A percentile compares a stretch with the other conserved stretches of the same genome.
Conservation (phyloP, 2,329 filamentous ascomycete genomes). For the Alternaria novae-zelandiae region DNA sequence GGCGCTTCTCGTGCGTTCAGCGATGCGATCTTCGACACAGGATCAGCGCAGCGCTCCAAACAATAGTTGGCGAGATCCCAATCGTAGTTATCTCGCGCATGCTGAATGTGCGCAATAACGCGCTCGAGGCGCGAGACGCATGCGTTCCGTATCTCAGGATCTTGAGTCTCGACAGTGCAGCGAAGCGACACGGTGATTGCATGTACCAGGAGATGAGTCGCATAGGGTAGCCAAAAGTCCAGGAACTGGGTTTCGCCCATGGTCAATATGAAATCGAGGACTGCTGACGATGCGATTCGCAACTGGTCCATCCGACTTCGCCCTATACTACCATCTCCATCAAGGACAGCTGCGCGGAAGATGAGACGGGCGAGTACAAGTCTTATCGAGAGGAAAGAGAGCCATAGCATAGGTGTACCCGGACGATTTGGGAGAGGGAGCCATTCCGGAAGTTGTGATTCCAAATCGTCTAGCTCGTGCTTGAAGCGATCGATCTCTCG, state of each 20-base stretch:
- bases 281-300: slow-evolving; percentile 57
- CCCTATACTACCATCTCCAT: slow-evolving; percentile 28
- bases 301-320: slow-evolving; percentile 52
- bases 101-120: slow-evolving; percentile 56
- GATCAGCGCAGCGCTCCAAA: slow-evolving; percentile 52
- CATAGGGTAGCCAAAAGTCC: slow-evolving; percentile 60
- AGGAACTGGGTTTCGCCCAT: slow-evolving; percentile 56
- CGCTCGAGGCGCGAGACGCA: slow-evolving; percentile 57
- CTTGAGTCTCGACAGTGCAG: slow-evolving; percentile 59
- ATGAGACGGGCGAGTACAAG: slow-evolving; percentile 49
- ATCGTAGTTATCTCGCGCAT: slow-evolving; percentile 57
- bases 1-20: slow-evolving; percentile 30
- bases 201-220: slow-evolving; percentile 61
- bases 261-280: slow-evolving; percentile 58
- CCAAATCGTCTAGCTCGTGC: slow-evolving; percentile 41
- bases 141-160: slow-evolving; percentile 53
- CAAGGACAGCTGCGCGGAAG: slow-evolving; percentile 37
- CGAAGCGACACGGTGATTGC: slow-evolving; percentile 61
- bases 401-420: slow-evolving; percentile 48
- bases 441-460: slow-evolving; percentile 44
- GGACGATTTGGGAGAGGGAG: slow-evolving; percentile 36
- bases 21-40: slow-evolving; percentile 46
- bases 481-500: slow-evolving; percentile 42
- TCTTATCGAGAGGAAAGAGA: slow-evolving; percentile 50
- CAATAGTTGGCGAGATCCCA: slow-evolving; percentile 65